Percentiles rank a stretch among this genome's conserved stretches.
phyloP scores from a whole-genome alignment of 1,139 yeast species.

The Pichia sp. region DNA sequence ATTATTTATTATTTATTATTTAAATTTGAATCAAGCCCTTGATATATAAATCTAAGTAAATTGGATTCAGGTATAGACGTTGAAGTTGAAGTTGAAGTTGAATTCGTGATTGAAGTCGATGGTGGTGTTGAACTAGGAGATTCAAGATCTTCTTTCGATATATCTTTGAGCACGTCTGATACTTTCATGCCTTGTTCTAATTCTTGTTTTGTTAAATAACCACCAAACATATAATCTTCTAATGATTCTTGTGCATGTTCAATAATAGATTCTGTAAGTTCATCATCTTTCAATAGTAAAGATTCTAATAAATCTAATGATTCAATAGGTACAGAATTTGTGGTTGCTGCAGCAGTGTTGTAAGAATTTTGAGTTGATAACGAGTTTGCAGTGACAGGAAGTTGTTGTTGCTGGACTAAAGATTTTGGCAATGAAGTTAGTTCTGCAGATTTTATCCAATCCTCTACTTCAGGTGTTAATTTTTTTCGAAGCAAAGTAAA shows the following conservation, averaged over 20 bases:
- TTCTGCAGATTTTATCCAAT: conserved; percentile 66
- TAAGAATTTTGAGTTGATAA: conserved; percentile 4
- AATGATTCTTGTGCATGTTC: conserved; percentile 45
- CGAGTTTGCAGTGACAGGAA: conserved; percentile 11
- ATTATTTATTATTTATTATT: not conserved
- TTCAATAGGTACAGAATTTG: not conserved
- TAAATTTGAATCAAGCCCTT: conserved; percentile 32
- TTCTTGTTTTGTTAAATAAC: conserved; percentile 51
- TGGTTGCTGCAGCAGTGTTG: conserved; percentile 6
- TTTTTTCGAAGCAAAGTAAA: conserved; percentile 83
- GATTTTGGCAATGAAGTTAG: not conserved
- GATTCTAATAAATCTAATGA: conserved; percentile 8
- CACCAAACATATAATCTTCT: conserved; percentile 56
- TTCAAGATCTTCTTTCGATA: conserved; percentile 1
- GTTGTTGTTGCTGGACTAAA: not conserved
- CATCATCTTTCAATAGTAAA: conserved; percentile 39
- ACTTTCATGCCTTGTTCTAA: conserved; percentile 36
- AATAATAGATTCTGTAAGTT: conserved; percentile 59
- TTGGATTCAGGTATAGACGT: conserved; percentile 18
- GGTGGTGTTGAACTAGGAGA: too few species aligned
- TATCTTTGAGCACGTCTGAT: conserved; percentile 15
- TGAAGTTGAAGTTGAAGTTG: conserved; percentile 1
- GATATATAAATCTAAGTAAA: conserved; percentile 36
- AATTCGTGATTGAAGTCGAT: too few species aligned
- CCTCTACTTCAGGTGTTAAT: conserved; percentile 82